phyloP scores from a whole-genome alignment of 1,284 basidiomycete genomes.

The Tylopilus sp. region DNA sequence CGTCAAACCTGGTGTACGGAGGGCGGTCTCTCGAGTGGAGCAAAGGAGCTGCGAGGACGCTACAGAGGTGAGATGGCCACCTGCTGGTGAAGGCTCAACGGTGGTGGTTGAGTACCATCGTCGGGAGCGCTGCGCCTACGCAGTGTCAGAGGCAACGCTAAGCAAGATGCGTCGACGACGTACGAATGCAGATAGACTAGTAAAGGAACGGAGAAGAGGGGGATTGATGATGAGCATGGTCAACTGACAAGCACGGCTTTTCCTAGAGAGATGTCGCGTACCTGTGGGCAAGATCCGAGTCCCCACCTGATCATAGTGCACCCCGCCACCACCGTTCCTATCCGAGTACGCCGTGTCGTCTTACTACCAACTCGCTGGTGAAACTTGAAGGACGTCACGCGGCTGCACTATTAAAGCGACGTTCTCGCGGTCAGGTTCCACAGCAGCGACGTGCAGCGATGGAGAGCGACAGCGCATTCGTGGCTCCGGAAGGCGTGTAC shows the following conservation, averaged over 20 bases:
- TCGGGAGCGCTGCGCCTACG: conserved; percentile 7
- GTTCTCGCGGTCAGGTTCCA: conserved; percentile 20
- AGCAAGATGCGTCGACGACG: conserved; percentile 1
- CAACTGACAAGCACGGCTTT: conserved; percentile 7
- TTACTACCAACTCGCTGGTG: neutral
- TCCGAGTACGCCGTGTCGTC: neutral
- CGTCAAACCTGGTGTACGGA: conserved; percentile 66
- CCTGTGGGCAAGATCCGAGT: conserved; percentile 29
- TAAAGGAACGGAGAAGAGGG: conserved; percentile 16
- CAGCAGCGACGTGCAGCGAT: conserved; percentile 35
- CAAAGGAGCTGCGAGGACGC: conserved; percentile 62
- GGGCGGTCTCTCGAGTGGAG: conserved; percentile 60
- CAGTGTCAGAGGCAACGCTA: neutral
- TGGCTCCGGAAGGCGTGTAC: conserved; percentile 84
- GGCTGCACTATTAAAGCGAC: conserved; percentile 2
- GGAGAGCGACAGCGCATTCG: conserved; percentile 79
- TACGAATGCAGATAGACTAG: conserved; percentile 22
- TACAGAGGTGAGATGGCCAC: conserved; percentile 67
- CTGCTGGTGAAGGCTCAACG: conserved; percentile 63
- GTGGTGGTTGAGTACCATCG: conserved; percentile 43
- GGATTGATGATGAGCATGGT: conserved; percentile 22
- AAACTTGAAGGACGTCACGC: neutral
- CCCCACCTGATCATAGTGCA: conserved; percentile 4
- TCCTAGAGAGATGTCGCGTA: neutral
- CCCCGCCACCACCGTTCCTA: neutral